phyloP scores from a whole-genome alignment of 2,329 filamentous ascomycete species.

The Calcarisporium arbuscula region DNA sequence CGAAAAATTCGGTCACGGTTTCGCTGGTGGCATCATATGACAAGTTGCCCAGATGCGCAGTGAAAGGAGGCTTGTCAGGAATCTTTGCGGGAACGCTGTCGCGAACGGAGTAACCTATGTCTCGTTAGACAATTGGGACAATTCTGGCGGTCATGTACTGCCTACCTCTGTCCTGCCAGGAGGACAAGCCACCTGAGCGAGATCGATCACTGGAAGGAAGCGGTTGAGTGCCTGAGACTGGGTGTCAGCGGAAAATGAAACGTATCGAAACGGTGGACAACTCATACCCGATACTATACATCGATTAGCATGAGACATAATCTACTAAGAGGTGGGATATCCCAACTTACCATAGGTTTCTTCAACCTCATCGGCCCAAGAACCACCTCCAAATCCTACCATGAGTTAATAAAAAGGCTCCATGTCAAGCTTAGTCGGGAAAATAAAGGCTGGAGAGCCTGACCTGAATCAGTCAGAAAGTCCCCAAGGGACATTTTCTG shows the following conservation, averaged over 20 bases:
- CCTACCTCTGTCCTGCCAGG: slow-evolving; percentile 40
- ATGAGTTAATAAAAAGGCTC: slow-evolving; percentile 18
- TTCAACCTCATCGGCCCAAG: slow-evolving; percentile 99
- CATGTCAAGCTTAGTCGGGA: slow-evolving; percentile 19
- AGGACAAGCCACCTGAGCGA: slow-evolving; percentile 26
- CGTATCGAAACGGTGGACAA: slow-evolving; percentile 6
- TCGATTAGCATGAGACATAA: slow-evolving; percentile 22
- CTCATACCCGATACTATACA: slow-evolving; percentile 30
- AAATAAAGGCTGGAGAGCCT: slow-evolving; percentile 29
- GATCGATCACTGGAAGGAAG: slow-evolving; percentile 43
- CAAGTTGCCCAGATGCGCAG: slow-evolving; percentile 92
- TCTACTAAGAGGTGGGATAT: slow-evolving; percentile 5
- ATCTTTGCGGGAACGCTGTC: slow-evolving; percentile 69
- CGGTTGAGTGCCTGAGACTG: slow-evolving; percentile 46
- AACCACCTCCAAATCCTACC: slow-evolving; percentile 56
- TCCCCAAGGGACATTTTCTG: slow-evolving; percentile 97
- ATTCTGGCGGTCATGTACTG: slow-evolving; percentile 4
- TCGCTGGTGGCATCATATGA: slow-evolving; percentile 87
- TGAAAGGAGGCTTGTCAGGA: slow-evolving; percentile 88
- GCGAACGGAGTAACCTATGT: slow-evolving; percentile 52
- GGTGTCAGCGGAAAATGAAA: slow-evolving; percentile 15
- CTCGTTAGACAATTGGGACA: slow-evolving; percentile 13
- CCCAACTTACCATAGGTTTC: slow-evolving; percentile 66
- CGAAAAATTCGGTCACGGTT: slow-evolving; percentile 81
- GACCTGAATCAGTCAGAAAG: slow-evolving; percentile 90